Percentiles rank a stretch among this genome's conserved stretches.
Conservation (phyloP, 495 filamentous ascomycete genomes). For the Extremus antarcticus region DNA sequence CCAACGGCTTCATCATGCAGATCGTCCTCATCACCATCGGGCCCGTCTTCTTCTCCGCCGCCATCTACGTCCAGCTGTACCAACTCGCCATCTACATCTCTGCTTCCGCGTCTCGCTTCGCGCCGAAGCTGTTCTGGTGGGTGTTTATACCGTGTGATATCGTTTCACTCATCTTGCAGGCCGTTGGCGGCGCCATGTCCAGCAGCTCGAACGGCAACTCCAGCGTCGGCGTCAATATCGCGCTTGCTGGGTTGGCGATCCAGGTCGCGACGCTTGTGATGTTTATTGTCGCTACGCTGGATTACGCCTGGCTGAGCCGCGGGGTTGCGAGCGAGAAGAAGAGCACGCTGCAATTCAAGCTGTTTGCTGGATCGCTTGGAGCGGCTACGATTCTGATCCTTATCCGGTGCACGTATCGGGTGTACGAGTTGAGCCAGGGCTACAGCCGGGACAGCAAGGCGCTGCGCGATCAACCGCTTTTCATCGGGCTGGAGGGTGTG, state of each 20-base stretch:
- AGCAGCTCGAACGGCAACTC: constrained; percentile 16
- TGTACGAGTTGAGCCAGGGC: constrained; percentile 13
- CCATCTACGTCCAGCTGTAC: constrained; percentile 42
- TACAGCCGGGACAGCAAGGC: constrained; percentile 7
- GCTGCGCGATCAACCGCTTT: constrained; percentile 10
- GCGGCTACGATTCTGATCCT: constrained; percentile 7
- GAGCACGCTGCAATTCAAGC: constrained; percentile 38
- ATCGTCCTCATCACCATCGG: constrained; percentile 45
- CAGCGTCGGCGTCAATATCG: constrained; percentile 23
- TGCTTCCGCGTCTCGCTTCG: constrained; percentile 34
- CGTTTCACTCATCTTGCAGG: constrained; percentile 41
- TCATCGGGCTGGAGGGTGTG: constrained; percentile 18
- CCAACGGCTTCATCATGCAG: constrained; percentile 22
- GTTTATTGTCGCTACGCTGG: constrained; percentile 24
- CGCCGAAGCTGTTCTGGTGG: constrained; percentile 40
- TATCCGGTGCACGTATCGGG: constrained; percentile 8
- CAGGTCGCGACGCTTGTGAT: constrained; percentile 28
- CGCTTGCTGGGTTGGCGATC: constrained; percentile 28
- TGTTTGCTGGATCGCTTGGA: constrained; percentile 7
- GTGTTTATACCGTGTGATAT: constrained; percentile 47
- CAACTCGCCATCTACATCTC: constrained; percentile 8
- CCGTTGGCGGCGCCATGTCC: constrained; percentile 37
- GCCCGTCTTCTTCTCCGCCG: constrained; percentile 48
- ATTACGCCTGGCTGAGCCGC: constrained; percentile 18
- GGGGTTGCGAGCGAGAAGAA: neutral